Evolutionary conservation across 1,139 yeast species (phyloP), one percentile per base, ranked within the genome.

Genomic region (Pichia sp.): DNA sequence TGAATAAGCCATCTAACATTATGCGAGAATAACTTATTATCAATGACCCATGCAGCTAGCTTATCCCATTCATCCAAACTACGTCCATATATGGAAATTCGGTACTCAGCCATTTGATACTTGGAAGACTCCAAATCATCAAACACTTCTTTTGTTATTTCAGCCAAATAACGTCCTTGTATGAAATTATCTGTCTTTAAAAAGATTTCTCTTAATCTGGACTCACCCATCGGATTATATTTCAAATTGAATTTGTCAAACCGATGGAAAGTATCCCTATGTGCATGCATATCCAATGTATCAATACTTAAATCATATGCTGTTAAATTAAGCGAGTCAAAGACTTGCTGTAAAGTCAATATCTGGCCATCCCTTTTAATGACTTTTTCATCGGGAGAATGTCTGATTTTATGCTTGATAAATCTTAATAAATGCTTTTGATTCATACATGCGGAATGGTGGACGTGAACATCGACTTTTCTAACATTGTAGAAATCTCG

Each of bases 261-360:
- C 65, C 99, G 80, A 72, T 95, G 99, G 79, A 95, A 95, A 0
- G 98, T 87, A 68, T 95, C 99, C 59, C 93, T 89, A 70, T 95
- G 99, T 3, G 99, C 97, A 72, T 95, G 99, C 99, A 95, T 95
- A 72, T 95, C 99, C 62, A 95, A 79, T 1, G 99, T 93, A 67
- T 95, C 99, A 65, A 95, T 93, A 55, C 96, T 87, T 59, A 95
- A 76, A 68, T 95, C 99, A 68, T 95, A 95, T 1, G 97, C 98
- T 0, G 96, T 85, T 59, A 95, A 77, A 55, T 90, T 85, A 69
- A 95, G 79, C 43, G 98, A 90, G 66, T 90, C 80, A 72, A 95
- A 95, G 50, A 95, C 99, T 67, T 93, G 85, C 16, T 78, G 80
- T 61, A 95, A 77, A 0, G 98, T 88, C 65, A 95, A 78, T n/a